Base-by-base conservation (phyloP, 805 yeast species). In the Candida sakaeoensis region DNA sequence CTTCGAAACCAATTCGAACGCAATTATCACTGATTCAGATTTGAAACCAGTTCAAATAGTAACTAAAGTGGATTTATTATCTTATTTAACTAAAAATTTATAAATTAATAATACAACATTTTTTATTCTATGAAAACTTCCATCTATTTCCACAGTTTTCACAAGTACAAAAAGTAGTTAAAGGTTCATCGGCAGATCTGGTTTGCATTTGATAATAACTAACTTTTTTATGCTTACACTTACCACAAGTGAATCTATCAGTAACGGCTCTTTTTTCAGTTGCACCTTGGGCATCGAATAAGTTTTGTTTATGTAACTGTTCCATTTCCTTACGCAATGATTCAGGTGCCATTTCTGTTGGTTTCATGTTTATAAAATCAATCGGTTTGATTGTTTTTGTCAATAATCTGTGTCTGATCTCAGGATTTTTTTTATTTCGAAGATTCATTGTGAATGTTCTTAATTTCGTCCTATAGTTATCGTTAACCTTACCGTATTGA, bases 131-230 rank as follows among this genome's bases (percentile, higher is more conserved):
- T 23, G 95, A 85, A 59, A 93, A 93, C 65, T 93, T 93, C 99
- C 99, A 93, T 63, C 98, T 79, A 58, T 93, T 88, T 47, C 98
- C 98, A 70, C 99, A 93, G 49, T 79, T 87, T 56, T 90, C 97
- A 70, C 99, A 93, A 3, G 96, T 90, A 70, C 99, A 93, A 60
- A 93, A 93, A 1, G 99, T 93, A 6, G 99, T 93, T 55, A 93
- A 76, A 44, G 99, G 99, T 65, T 93, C 99, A 78, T 93, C 99
- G 14, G 99, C 99, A 42, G 96, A 86, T 65, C 99, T 76, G 24
- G 99, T 93, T 72, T 93, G 99, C 83, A 93, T 77, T 68, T 93
- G 99, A 64, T 90, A 91, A 62, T 93, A 93, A 52, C 95, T 85
- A 30, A 93, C 99, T 70, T 88, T 89, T 74, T 90, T 89, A 61